A percentile compares a stretch with the other conserved stretches of the same genome.
phyloP scores from a whole-genome alignment of 2,329 filamentous ascomycete genomes.

The Epichloe amarillans region DNA sequence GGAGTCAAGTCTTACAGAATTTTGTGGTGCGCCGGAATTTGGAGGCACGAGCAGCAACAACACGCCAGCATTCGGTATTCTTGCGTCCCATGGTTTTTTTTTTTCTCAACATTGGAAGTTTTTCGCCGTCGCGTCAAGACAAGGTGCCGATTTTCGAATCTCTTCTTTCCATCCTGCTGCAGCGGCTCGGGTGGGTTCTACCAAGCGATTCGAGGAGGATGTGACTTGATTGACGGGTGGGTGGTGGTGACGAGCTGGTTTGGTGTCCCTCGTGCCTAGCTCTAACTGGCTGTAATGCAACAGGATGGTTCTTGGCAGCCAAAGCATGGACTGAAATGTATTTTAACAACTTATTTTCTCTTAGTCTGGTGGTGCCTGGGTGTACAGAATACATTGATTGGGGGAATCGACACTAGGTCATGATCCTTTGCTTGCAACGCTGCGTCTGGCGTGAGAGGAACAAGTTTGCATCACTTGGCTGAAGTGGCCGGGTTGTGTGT shows the following conservation, averaged over 20 bases:
- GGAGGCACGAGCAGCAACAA: background rate
- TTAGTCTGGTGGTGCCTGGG: background rate
- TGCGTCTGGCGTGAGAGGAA: too few species aligned
- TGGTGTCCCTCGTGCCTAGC: background rate
- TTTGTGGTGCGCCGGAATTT: background rate
- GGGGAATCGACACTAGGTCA: background rate
- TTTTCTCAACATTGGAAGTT: too few species aligned
- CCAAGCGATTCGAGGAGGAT: background rate
- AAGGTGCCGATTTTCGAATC: background rate
- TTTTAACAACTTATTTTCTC: background rate
- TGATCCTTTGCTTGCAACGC: too few species aligned
- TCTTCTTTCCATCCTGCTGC: background rate
- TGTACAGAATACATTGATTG: background rate
- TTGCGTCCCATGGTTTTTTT: too few species aligned
- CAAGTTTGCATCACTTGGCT: too few species aligned
- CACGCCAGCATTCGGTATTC: background rate
- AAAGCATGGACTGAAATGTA: background rate
- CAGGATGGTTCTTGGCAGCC: background rate
- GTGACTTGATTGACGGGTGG: background rate
- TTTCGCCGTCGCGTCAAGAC: background rate
- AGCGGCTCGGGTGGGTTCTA: background rate
- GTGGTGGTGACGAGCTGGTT: background rate
- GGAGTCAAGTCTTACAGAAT: background rate
- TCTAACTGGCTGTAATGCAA: background rate
- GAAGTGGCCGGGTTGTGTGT: too few species aligned